These are phyloP conservation scores for Trifolium dubium DNA, from an alignment of 306 rosid genomes.

Conservation along the genomic window DNA sequence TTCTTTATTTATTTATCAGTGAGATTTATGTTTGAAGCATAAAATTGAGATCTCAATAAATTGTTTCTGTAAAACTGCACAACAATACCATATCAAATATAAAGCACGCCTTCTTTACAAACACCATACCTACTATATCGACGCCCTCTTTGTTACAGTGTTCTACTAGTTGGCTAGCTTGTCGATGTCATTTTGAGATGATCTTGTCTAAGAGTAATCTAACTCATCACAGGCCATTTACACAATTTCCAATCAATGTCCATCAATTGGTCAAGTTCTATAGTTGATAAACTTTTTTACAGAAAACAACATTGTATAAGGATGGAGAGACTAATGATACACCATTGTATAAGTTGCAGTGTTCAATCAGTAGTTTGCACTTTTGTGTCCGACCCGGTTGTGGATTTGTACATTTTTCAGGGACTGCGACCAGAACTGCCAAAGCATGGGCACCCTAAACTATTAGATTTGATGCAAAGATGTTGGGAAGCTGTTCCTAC, in stretches of 20 bases:
- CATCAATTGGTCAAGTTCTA: no score
- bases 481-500: slow-evolving; percentile 90
- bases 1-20: slow-evolving; percentile 20
- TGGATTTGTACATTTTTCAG: slow-evolving; percentile 52
- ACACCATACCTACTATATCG: slow-evolving; percentile 5
- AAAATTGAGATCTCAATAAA: slow-evolving; percentile 14
- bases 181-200: background rate
- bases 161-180: background rate
- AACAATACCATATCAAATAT: slow-evolving; percentile 1
- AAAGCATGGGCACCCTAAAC: slow-evolving; percentile 68
- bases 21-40: slow-evolving; percentile 11
- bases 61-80: slow-evolving; percentile 25
- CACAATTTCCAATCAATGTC: background rate
- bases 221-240: background rate
- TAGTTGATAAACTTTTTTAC: no score
- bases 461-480: slow-evolving; percentile 81
- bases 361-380: slow-evolving; percentile 9
- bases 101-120: background rate
- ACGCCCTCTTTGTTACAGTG: slow-evolving; percentile 4
- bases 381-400: slow-evolving; percentile 34
- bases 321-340: background rate
- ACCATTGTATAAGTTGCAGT: slow-evolving; percentile 9
- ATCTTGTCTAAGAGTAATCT: background rate
- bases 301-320: no score
- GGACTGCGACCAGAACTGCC: slow-evolving; percentile 96